Base-by-base conservation (phyloP, 192 early-diverging fungal species). In the Coemansia biformis region DNA sequence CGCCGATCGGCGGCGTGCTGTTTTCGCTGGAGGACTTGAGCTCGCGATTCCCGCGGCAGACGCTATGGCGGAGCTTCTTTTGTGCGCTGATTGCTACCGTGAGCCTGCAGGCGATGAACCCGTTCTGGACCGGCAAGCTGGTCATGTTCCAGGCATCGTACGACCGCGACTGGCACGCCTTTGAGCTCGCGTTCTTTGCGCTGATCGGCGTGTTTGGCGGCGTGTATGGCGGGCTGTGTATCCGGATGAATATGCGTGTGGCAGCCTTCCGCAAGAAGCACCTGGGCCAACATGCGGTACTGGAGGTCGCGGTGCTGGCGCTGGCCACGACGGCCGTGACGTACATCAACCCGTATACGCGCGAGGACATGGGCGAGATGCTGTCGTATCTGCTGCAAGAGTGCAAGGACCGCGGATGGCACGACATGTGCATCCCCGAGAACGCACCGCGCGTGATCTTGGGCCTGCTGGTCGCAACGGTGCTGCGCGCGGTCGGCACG, bases 51-150 rank as follows among this genome's bases (percentile, higher is more conserved):
- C 91, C 93, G 3, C 87, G 86, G 24, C 87, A 90, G 55, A 94
- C 93, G 1, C 89, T 99, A 83, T 96, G 91, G 90, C 77, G 90
- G 17, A 87, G 86, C 43, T 99, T 99, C 68, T 91, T 99, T 69
- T 93, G 91, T 63, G 95, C 95, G 2, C 83, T 99, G 78, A 84
- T 96, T 8, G 94, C 89, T 0, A 95, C 93, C 1, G 84, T 94
- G 18, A 89, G 89, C 13, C 65, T 99, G 22, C 86, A 87, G 76
- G 84, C 81, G 1, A 83, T 91, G 77, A 90, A 99, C 61, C 96
- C 96, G 11, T 95, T 94, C 53, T 75, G 95, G 34, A 96, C 93
- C 7, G 93, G 93, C 30, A 99, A 98, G 71, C 63, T 96, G 15
- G 95, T 96, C 31, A 82, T 93, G 83, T 99, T 97, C 66, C 92